Percentiles rank a stretch among this genome's conserved stretches.
Evolutionary conservation across 2,329 filamentous ascomycete species (phyloP).

Genomic region (Trichoderma lentiforme): DNA sequence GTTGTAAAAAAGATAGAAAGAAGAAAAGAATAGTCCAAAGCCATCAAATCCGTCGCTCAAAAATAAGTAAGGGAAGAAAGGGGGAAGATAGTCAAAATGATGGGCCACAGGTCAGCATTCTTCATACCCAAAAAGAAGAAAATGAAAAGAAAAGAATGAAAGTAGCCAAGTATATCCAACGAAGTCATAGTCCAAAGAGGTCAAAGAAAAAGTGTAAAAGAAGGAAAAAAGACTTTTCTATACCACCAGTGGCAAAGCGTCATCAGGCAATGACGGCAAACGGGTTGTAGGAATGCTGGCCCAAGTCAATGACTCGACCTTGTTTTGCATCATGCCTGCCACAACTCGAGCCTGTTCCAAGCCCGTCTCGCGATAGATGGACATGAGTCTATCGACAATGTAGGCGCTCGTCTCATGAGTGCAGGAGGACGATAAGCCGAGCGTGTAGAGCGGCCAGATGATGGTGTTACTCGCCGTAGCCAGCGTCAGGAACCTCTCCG

Average conservation of each 20-base stretch:
- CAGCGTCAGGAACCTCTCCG: slow-evolving; percentile 47
- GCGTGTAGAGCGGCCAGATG: slow-evolving; percentile 49
- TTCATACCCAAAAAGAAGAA: neutral
- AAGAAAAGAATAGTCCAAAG: neutral
- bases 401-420: slow-evolving; percentile 41
- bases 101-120: neutral
- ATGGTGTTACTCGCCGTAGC: slow-evolving; percentile 47
- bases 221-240: slow-evolving; percentile 19
- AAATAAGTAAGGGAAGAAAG: neutral
- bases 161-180: neutral
- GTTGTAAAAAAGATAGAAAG: neutral
- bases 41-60: neutral
- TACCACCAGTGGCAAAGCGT: slow-evolving; percentile 28
- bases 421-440: slow-evolving; percentile 47
- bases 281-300: slow-evolving; percentile 25
- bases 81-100: neutral
- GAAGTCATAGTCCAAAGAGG: neutral
- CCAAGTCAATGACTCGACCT: slow-evolving; percentile 30
- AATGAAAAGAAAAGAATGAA: neutral
- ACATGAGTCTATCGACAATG: slow-evolving; percentile 42
- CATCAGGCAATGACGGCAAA: slow-evolving; percentile 29
- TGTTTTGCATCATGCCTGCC: slow-evolving; percentile 40
- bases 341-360: slow-evolving; percentile 44
- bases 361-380: slow-evolving; percentile 45
- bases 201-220: neutral